Percentiles rank a stretch among this genome's conserved stretches.
These are phyloP conservation scores for Aspergillus ochraceoroseus DNA, from an alignment of 2,329 filamentous ascomycete species.

Conservation along the genomic window DNA sequence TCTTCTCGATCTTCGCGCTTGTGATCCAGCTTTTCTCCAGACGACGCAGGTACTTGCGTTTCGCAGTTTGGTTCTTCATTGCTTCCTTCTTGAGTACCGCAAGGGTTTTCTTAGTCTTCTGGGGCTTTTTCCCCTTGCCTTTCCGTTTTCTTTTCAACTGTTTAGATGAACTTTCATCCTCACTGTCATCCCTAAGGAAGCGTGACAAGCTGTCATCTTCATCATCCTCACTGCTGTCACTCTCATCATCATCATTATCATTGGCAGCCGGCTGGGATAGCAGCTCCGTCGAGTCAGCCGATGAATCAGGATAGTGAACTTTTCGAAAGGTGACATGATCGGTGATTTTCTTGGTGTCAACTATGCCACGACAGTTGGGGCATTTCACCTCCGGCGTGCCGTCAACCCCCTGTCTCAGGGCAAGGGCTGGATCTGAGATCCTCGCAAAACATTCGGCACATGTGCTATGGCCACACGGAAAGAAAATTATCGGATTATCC, in stretches of 20 bases:
- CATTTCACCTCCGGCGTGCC: conserved; percentile 56
- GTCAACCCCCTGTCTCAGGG: conserved; percentile 58
- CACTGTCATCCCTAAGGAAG: conserved; percentile 27
- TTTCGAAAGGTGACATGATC: conserved; percentile 69
- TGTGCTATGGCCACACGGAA: conserved; percentile 76
- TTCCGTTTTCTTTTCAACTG: conserved; percentile 42
- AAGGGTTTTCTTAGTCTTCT: conserved; percentile 47
- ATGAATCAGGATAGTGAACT: conserved; percentile 59
- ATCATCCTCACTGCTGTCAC: conserved; percentile 38
- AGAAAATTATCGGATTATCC: conserved; percentile 68
- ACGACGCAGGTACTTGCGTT: conserved; percentile 63
- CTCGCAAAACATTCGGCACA: conserved; percentile 72
- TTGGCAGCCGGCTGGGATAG: conserved; percentile 22
- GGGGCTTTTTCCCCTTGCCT: conserved; percentile 39
- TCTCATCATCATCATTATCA: conserved; percentile 16
- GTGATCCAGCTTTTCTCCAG: conserved; percentile 65
- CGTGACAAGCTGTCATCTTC: too few species aligned
- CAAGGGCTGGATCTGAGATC: conserved; percentile 58
- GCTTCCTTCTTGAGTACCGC: conserved; percentile 44
- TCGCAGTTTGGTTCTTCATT: conserved; percentile 58
- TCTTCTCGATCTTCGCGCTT: conserved; percentile 69
- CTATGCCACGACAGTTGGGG: conserved; percentile 65
- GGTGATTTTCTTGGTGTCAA: conserved; percentile 66
- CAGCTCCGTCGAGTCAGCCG: conserved; percentile 27
- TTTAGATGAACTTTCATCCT: conserved; percentile 20